Conservation (phyloP, 176 grass and related monocot genomes). For the Carex pumila region DNA sequence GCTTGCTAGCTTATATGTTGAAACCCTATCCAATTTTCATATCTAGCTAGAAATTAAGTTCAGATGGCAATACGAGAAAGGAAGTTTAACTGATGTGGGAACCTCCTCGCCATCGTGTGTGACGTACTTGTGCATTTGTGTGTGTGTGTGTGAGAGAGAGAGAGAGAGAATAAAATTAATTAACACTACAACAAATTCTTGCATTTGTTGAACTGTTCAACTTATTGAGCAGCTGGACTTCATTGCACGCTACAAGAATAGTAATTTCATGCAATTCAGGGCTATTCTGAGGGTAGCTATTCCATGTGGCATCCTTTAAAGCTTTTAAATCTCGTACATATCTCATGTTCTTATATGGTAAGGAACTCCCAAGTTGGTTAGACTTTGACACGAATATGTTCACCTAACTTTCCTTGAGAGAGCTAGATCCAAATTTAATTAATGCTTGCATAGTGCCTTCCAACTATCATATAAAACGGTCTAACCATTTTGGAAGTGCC, state of each 20-base stretch:
- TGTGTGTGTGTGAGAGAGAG: neutral
- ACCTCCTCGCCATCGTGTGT: neutral
- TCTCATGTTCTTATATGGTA: conserved; percentile 10
- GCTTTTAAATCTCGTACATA: conserved; percentile 1
- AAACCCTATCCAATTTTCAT: neutral
- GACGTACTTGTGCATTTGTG: neutral
- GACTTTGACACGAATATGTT: conserved; percentile 14
- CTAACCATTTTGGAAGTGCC: neutral
- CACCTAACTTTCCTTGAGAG: conserved; percentile 10
- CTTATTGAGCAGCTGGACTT: conserved; percentile 20
- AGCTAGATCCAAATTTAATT: conserved; percentile 16
- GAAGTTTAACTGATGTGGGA: conserved; percentile 12
- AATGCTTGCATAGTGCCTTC: conserved; percentile 16
- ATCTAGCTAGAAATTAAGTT: conserved; percentile 5
- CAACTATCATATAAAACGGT: conserved; percentile 23
- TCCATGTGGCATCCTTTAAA: conserved; percentile 21
- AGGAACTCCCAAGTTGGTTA: conserved; percentile 7
- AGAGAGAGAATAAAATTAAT: conserved; percentile 4
- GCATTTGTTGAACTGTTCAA: conserved; percentile 20
- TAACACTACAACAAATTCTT: conserved; percentile 20
- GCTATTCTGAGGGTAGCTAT: conserved; percentile 3
- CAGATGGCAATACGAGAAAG: neutral
- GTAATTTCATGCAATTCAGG: neutral
- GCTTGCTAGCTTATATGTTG: neutral
- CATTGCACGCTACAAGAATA: conserved; percentile 12